Evolutionary conservation across 768 basidiomycete species (phyloP).

Genomic region (Agaricus subrufescens): DNA sequence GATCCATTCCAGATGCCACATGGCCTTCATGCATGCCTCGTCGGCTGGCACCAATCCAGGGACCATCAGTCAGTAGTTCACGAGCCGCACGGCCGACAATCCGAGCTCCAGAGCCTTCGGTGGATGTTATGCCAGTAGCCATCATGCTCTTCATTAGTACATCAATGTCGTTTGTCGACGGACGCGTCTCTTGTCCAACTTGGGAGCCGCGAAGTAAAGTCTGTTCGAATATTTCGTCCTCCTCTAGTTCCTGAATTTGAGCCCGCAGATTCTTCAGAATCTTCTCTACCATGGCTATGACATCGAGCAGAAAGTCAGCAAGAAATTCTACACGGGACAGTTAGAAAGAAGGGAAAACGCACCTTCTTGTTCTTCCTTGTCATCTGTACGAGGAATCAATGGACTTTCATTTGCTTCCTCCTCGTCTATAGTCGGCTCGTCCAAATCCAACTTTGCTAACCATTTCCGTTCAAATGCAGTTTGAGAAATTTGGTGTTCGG

Average conservation of each 20-base stretch:
- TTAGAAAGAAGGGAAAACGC: slow-evolving; percentile 12
- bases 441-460: slow-evolving; percentile 32
- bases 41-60: slow-evolving; percentile 2
- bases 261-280: slow-evolving; percentile 31
- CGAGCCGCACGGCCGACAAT: slow-evolving; percentile 3
- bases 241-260: slow-evolving; percentile 36
- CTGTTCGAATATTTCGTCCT: slow-evolving; percentile 45
- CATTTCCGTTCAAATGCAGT: slow-evolving; percentile 38
- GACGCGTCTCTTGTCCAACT: slow-evolving; percentile 36
- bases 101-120: slow-evolving; percentile 11
- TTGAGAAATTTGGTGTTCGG: slow-evolving; percentile 33
- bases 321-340: background rate
- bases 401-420: slow-evolving; percentile 33
- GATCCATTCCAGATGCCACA: background rate
- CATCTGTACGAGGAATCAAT: slow-evolving; percentile 22
- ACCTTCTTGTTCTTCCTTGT: slow-evolving; percentile 30
- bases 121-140: slow-evolving; percentile 24
- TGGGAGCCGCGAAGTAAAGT: slow-evolving; percentile 42
- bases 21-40: background rate
- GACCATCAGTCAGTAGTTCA: slow-evolving; percentile 2
- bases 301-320: background rate
- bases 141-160: slow-evolving; percentile 51
- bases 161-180: slow-evolving; percentile 43
- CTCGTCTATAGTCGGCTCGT: slow-evolving; percentile 35
- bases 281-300: slow-evolving; percentile 22